phyloP scores from a whole-genome alignment of 2,329 filamentous ascomycete species.

The Ophiostoma sp. region DNA sequence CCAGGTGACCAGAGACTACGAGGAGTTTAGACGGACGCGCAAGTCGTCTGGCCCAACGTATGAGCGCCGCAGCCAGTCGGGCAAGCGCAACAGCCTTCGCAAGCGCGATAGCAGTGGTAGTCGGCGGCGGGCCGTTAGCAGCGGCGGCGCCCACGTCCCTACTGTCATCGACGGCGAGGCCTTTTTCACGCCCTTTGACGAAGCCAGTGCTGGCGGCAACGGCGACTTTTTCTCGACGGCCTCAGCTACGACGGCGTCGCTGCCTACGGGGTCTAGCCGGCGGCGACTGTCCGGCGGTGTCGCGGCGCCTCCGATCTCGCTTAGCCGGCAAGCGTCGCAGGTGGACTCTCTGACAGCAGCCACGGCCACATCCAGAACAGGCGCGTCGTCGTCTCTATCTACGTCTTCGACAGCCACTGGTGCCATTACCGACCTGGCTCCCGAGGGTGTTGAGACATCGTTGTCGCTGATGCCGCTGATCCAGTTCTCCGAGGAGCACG shows the following conservation, averaged over 20 bases:
- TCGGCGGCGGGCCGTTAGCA: constrained; percentile 43
- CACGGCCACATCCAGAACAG: not conserved
- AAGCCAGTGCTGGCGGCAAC: constrained; percentile 31
- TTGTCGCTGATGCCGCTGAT: constrained; percentile 48
- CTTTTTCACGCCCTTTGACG: constrained; percentile 47
- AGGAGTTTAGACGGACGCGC: constrained; percentile 36
- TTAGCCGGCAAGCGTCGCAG: constrained; percentile 41
- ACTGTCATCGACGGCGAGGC: constrained; percentile 46
- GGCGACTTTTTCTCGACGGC: constrained; percentile 44
- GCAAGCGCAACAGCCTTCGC: constrained; percentile 48
- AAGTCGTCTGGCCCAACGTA: constrained; percentile 33
- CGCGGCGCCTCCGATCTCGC: constrained; percentile 34
- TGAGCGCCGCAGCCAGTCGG: constrained; percentile 43
- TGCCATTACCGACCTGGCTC: constrained; percentile 31
- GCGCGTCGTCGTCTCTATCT: constrained; percentile 30
- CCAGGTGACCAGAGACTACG: constrained; percentile 64
- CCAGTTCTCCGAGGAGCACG: constrained; percentile 51
- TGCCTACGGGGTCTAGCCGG: constrained; percentile 37
- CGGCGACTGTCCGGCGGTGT: constrained; percentile 32
- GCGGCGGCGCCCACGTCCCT: constrained; percentile 32
- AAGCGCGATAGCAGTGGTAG: constrained; percentile 49
- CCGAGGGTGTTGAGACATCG: constrained; percentile 40
- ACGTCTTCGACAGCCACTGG: constrained; percentile 33
- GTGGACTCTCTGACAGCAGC: constrained; percentile 44
- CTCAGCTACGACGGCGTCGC: constrained; percentile 41